Evolutionary conservation across 176 grass and related monocot species (phyloP), one percentile per base, ranked within the genome.

Genomic region (Phyllostachys edulis): DNA sequence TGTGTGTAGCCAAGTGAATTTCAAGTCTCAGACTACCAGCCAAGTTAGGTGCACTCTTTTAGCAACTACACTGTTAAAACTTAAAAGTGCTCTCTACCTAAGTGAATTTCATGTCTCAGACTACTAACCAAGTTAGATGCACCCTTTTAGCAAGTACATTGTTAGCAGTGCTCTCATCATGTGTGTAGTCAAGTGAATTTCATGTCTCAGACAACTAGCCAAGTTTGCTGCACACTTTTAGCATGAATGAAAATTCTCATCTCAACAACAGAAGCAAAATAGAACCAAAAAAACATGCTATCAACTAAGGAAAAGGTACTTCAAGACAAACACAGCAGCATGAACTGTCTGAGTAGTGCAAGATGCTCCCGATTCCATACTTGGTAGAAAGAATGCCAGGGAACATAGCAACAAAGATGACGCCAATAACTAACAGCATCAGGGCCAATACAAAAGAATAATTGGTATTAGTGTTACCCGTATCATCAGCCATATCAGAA

Each of bases 401-500:
- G 26, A 55, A 56, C 29, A 56, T 38, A 38, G 18, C 27, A 75
- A 38, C 50, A 34, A 52, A 26, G 24, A 73, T 34, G 45, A 7
- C 7, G 3, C 23, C 16, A 24, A 73, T 10, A 73, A 1, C 4
- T 73, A 38, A 75, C 29, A 75, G 7, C 32, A 83, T 60, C 26
- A 29, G 20, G 9, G 21, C 9, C 45, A 42, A 27, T 56, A 24
- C 24, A 81, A 57, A 42, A 82, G 52, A 7, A 27, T 20, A 59
- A 46, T 77, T n/a, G 34, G 18, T 36, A 2, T 34, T 34, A 34
- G 32, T 34, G 32, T 64, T 89, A 89, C 91, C 91, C 85, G 87
- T 80, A 67, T 87, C 91, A 59, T 92, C 91, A 52, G 80, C 75
- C 61, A 89, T 85, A 69, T 92, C 91, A 47, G 84, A 84, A 36